phyloP scores from a whole-genome alignment of 257 asterid genomes.

The Solanum ossicruentum region DNA sequence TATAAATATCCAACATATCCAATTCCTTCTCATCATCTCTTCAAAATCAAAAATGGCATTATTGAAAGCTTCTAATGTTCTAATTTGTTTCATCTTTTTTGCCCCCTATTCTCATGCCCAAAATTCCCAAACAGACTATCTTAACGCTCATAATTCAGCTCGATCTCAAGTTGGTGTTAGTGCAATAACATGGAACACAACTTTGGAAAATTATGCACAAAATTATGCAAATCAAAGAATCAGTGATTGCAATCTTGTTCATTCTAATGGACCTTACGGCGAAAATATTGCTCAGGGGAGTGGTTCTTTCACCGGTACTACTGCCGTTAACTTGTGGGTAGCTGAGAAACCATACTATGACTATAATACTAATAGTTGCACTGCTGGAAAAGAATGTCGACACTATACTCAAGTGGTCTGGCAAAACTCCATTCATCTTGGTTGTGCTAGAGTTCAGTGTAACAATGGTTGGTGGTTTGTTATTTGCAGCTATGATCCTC shows the following conservation, averaged over 20 bases:
- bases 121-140: not conserved
- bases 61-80: not conserved
- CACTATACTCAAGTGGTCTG: conserved; percentile 35
- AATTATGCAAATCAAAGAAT: conserved; percentile 2
- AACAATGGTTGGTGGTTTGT: conserved; percentile 8
- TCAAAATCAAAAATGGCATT: conserved; percentile 2
- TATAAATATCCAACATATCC: not conserved
- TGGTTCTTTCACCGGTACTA: not conserved
- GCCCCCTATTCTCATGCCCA: conserved; percentile 4
- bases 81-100: not conserved
- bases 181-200: conserved; percentile 7
- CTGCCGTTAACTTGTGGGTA: conserved; percentile 13
- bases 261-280: conserved; percentile 18
- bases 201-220: conserved; percentile 5
- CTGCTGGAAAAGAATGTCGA: not conserved
- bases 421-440: conserved; percentile 7
- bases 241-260: conserved; percentile 5
- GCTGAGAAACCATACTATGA: conserved; percentile 2
- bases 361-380: conserved; percentile 5
- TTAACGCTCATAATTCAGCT: not conserved
- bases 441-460: conserved; percentile 27
- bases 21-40: not conserved
- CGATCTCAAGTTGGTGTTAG: conserved; percentile 11
- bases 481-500: conserved; percentile 19
- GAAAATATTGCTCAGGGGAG: conserved; percentile 13